A percentile compares a stretch with the other conserved stretches of the same genome.
Evolutionary conservation across 768 basidiomycete genomes (phyloP).

Genomic region (Sutorius australiensis): DNA sequence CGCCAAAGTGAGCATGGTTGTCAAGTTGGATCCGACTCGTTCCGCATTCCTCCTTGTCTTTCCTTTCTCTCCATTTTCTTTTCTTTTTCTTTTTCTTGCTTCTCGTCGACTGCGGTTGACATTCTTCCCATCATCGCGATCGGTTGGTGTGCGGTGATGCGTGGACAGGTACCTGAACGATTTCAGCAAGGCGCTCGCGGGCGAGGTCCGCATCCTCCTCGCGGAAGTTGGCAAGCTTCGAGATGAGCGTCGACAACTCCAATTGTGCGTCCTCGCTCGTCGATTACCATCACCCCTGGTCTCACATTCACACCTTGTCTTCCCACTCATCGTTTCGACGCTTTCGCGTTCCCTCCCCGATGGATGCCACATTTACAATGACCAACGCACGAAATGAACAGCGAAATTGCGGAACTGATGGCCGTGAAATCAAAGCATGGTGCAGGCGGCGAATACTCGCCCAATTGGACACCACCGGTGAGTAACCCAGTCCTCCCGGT

Average conservation of each 20-base stretch:
- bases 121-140: not conserved
- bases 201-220: slow-evolving; percentile 58
- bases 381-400: slow-evolving; percentile 26
- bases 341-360: not conserved
- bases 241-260: slow-evolving; percentile 54
- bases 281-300: not conserved
- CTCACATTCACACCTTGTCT: not conserved
- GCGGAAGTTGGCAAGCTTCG: slow-evolving; percentile 59
- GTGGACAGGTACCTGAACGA: slow-evolving; percentile 49
- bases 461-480: slow-evolving; percentile 69
- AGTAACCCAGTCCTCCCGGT: slow-evolving; percentile 7
- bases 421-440: slow-evolving; percentile 79
- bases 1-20: slow-evolving; percentile 30
- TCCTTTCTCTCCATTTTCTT: not conserved
- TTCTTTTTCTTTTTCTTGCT: not conserved
- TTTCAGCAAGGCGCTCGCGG: slow-evolving; percentile 59
- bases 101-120: slow-evolving; percentile 5
- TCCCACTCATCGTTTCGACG: not conserved
- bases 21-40: not conserved
- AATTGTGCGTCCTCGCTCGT: slow-evolving; percentile 41
- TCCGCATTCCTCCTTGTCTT: not conserved
- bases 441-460: slow-evolving; percentile 71
- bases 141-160: not conserved
- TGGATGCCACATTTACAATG: not conserved
- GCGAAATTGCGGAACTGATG: slow-evolving; percentile 85